Conservation (phyloP, 768 basidiomycete species). For the Agaricus blazei region DNA sequence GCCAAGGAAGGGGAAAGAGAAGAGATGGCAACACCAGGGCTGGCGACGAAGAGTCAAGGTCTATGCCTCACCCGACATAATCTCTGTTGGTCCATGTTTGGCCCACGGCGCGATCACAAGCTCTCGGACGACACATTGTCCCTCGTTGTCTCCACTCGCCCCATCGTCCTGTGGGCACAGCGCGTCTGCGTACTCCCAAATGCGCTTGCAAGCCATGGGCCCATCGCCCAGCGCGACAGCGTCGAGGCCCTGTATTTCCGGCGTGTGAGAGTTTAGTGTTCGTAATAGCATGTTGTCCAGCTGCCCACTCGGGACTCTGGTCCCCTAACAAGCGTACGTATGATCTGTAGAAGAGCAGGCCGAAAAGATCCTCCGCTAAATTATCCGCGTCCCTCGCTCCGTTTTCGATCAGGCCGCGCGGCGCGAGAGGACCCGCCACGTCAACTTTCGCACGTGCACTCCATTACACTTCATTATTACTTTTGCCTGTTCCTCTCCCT, state of each 20-base stretch:
- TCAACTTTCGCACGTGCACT: constrained; percentile 33
- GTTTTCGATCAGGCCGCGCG: constrained; percentile 6
- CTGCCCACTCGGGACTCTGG: too few species aligned
- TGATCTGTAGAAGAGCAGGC: too few species aligned
- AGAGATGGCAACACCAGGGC: neutral
- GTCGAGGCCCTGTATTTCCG: too few species aligned
- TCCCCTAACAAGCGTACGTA: too few species aligned
- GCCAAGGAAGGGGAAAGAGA: constrained; percentile 13
- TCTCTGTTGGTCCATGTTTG: constrained; percentile 36
- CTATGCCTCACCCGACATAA: constrained; percentile 16
- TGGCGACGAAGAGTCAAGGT: constrained; percentile 16
- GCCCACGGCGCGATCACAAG: constrained; percentile 25
- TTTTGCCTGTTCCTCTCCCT: constrained; percentile 9
- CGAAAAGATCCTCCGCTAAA: too few species aligned
- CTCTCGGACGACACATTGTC: neutral
- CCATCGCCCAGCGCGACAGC: neutral
- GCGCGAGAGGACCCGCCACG: constrained; percentile 27
- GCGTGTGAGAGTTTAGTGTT: constrained; percentile 15
- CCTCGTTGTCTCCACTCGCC: neutral
- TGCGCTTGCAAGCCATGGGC: neutral
- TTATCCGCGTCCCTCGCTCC: neutral
- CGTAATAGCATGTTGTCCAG: too few species aligned
- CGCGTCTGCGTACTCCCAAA: neutral
- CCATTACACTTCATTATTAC: constrained; percentile 1
- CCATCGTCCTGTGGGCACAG: neutral